These are phyloP conservation scores for Parmelia sp. DNA, from an alignment of 495 filamentous ascomycete genomes.

Conservation along the genomic window DNA sequence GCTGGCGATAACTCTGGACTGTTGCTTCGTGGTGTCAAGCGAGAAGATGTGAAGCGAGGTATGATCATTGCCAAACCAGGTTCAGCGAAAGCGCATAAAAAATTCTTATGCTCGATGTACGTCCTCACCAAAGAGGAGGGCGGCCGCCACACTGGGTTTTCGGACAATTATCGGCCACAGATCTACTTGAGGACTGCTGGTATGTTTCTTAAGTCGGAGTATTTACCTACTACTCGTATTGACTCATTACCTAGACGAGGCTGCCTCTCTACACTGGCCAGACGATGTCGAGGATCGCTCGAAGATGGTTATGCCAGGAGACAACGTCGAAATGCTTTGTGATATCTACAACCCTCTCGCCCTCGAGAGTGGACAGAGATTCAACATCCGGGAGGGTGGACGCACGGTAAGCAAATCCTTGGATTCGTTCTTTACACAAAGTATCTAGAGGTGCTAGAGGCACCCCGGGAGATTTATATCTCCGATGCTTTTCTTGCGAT, in stretches of 20 bases:
- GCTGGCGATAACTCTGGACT: constrained; percentile 99
- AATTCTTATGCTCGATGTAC: constrained; percentile 94
- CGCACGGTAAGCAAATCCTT: neutral
- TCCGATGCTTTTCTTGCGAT: neutral
- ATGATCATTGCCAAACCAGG: constrained; percentile 86
- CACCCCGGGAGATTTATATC: neutral
- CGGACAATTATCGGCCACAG: constrained; percentile 90
- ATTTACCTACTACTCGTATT: neutral
- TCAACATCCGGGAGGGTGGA: constrained; percentile 84
- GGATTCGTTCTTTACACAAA: neutral
- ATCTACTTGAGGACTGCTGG: constrained; percentile 89
- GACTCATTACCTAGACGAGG: constrained; percentile 53
- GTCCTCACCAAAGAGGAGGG: constrained; percentile 96
- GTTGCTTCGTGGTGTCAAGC: constrained; percentile 85
- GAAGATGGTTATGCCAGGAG: constrained; percentile 90
- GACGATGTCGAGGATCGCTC: constrained; percentile 62
- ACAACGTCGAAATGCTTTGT: constrained; percentile 96
- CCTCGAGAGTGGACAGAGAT: constrained; percentile 79
- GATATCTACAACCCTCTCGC: constrained; percentile 74
- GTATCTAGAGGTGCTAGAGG: neutral
- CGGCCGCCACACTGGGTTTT: constrained; percentile 90
- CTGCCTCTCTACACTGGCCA: constrained; percentile 73
- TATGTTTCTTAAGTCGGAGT: constrained; percentile 31
- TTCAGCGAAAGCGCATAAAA: constrained; percentile 68
- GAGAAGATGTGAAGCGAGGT: constrained; percentile 87